Evolutionary conservation across 345 rosid genomes (phyloP), one percentile per base, ranked within the genome.

Genomic region (Erucastrum elatum): DNA sequence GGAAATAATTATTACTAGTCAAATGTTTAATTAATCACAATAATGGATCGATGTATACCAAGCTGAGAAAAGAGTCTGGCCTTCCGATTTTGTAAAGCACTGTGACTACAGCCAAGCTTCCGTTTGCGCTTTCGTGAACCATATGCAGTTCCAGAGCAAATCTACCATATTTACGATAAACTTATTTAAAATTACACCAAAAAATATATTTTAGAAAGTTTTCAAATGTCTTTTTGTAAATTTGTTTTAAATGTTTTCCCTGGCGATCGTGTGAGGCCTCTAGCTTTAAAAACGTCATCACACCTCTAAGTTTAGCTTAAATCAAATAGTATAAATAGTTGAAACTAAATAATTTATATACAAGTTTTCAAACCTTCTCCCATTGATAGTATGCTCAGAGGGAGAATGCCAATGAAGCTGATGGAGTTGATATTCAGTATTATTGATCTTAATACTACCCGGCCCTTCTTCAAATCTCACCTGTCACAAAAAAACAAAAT

Each of bases 361-460:
- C 33, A 68, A 70, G 55, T 31, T 39, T 64, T 1, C 71, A 31
- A 0, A 87, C 94, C 91, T 88, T 62, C 81, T 83, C 75, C 91
- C 92, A 72, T 91, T 85, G 68, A 93, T 72, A 67, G 89, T 82
- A 34, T 91, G 96, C 84, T 91, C 94, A 29, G 97, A 91, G 30
- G 97, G 97, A 11, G 96, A 85, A 79, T 91, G 94, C 97, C 98
- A 93, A 61, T 93, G 97, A 66, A 77, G 85, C 75, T 90, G 95
- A 33, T 75, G 78, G n/a, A 93, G 95, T 46, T 83, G 59, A 77
- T 85, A 93, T 9, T 77, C 66, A 0, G 70, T 81, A 10, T 82
- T 85, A 75, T 87, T 88, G n/a, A 90, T 66, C 71, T 60, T 31
- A 27, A 91, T 72, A 59, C 81, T 86, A 51, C 94, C 92, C 1